Base-by-base conservation (phyloP, 495 filamentous ascomycete species). In the Penicillium turbatum region DNA sequence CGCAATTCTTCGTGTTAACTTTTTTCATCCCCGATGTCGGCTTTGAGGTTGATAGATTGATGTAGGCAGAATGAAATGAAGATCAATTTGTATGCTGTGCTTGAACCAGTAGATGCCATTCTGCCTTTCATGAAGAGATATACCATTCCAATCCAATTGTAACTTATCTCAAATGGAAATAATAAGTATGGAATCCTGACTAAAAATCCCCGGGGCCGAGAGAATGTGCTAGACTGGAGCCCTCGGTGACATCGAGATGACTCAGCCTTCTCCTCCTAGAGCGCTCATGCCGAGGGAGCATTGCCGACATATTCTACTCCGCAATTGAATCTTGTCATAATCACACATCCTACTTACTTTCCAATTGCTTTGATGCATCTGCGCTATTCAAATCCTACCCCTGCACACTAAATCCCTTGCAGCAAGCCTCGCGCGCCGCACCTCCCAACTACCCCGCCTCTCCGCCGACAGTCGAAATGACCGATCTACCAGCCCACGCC, bases 401-500 rank as follows among this genome's bases (percentile, higher is more conserved):
- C 46, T 31, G 40, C 35, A 21, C 36, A 34, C 15, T 47, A 51
- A 7, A 43, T 8, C 8, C 3, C 19, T 16, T 17, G 43, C 37
- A 41, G 26, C 27, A 12, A 30, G 37, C 30, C n/a, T 16, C 24
- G 27, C 16, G 29, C 17, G 12, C 26, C 21, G 47, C 32, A 42
- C 44, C 31, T 36, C 30, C 35, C 19, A 21, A 40, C 36, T 38
- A 30, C 16, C 53, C 45, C 45, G 50, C 54, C 31, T 44, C 57
- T 45, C 48, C 26, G 45, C 42, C 49, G 16, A 58, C 53, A 43
- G 55, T 54, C 70, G 61, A 64, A 56, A 79, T 79, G 77, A 68
- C 75, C 53, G 69, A 79, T 49, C 59, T 81, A 54, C 76, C 77
- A 13, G 74, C 77, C 27, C 77, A 81, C 57, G 73, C 72, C 51